Evolutionary conservation across 2,329 filamentous ascomycete genomes (phyloP).

Genomic region (Trichoderma citrinoviride): DNA sequence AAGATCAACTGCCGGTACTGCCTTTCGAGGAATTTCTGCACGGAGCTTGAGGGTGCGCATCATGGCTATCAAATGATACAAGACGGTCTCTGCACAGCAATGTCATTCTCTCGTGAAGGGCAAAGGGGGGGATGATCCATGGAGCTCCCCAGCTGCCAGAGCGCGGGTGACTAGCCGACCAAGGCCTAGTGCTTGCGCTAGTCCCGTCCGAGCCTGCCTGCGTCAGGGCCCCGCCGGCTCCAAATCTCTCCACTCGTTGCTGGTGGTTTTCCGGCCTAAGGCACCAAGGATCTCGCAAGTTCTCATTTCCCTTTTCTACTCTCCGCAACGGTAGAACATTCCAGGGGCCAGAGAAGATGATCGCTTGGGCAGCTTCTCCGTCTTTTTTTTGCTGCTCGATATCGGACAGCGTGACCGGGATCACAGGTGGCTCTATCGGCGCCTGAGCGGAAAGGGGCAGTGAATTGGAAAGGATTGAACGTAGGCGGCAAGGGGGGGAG

Average conservation of each 20-base stretch:
- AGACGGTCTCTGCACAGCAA: no score
- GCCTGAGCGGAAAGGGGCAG: conserved; percentile 11
- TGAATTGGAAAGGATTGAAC: not conserved
- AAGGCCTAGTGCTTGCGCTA: not conserved
- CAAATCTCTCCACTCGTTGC: not conserved
- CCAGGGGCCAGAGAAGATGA: conserved; percentile 18
- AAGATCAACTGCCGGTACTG: conserved; percentile 9
- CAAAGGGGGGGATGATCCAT: not conserved
- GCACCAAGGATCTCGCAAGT: conserved; percentile 13
- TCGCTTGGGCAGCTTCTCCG: conserved; percentile 2
- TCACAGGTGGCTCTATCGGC: not conserved
- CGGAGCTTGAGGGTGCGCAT: not conserved
- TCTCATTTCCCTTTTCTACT: conserved; percentile 8
- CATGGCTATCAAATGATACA: not conserved
- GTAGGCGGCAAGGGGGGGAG: not conserved
- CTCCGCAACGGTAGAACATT: conserved; percentile 8
- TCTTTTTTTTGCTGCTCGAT: not conserved
- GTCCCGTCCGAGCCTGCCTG: conserved; percentile 10
- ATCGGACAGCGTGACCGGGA: not conserved
- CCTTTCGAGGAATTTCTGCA: not conserved
- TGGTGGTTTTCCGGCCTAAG: conserved; percentile 10
- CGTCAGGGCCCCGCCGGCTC: not conserved
- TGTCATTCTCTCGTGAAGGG: not conserved
- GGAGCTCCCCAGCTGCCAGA: not conserved
- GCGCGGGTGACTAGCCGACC: conserved; percentile 6